Evolutionary conservation across 2,329 filamentous ascomycete species (phyloP).

Genomic region (Blastomyces percursus): DNA sequence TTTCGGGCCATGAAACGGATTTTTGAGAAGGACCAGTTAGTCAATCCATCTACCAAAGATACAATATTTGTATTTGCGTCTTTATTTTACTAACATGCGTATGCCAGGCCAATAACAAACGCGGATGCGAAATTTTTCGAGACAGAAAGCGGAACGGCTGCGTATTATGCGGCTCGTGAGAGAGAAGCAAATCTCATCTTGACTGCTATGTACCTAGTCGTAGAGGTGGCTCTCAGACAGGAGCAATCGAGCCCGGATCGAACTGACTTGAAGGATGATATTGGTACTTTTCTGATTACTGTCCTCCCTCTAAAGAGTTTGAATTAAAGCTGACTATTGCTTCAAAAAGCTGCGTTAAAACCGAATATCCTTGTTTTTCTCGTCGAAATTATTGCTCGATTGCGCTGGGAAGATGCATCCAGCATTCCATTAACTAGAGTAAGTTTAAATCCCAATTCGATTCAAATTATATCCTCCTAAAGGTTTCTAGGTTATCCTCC

Average conservation of each 20-base stretch:
- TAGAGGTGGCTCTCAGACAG: constrained; percentile 33
- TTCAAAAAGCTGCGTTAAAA: constrained; percentile 43
- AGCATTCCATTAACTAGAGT: constrained; percentile 52
- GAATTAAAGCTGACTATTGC: constrained; percentile 20
- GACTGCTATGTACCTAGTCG: constrained; percentile 33
- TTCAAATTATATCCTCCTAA: background rate
- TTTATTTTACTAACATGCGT: background rate
- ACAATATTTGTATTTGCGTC: background rate
- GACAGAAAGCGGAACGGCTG: constrained; percentile 24
- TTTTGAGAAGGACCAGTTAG: constrained; percentile 29
- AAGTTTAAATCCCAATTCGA: constrained; percentile 20
- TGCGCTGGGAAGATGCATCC: constrained; percentile 56
- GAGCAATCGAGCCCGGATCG: constrained; percentile 15
- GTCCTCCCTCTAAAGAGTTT: background rate
- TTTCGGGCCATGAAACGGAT: constrained; percentile 29
- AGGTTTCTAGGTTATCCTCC: constrained; percentile 53
- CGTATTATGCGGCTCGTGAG: constrained; percentile 28
- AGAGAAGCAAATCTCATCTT: constrained; percentile 34
- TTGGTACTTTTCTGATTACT: constrained; percentile 12
- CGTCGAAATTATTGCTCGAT: constrained; percentile 55
- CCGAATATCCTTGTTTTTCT: constrained; percentile 63
- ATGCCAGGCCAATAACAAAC: background rate
- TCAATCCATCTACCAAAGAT: background rate
- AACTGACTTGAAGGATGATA: constrained; percentile 8
- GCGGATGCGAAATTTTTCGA: constrained; percentile 17